Evolutionary conservation across 345 rosid genomes (phyloP).

Genomic region (Lepidium aucheri): DNA sequence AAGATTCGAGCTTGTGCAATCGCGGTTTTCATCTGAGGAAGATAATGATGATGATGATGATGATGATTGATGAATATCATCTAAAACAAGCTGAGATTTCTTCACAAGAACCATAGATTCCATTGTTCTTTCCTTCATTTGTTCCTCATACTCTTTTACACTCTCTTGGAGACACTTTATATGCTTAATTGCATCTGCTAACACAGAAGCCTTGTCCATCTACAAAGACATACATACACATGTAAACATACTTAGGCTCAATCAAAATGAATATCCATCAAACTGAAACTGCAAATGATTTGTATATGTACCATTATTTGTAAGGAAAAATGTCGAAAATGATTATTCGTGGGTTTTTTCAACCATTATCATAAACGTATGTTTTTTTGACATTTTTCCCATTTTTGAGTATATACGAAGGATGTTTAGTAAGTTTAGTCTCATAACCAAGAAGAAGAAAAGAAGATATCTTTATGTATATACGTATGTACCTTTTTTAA

Average conservation of each 20-base stretch:
- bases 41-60: not conserved
- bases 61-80: conserved; percentile 11
- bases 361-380: too few species aligned
- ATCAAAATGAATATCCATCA: not conserved
- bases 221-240: conserved; percentile 9
- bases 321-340: too few species aligned
- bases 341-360: too few species aligned
- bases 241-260: not conserved
- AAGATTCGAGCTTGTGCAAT: conserved; percentile 24
- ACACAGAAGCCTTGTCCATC: conserved; percentile 94
- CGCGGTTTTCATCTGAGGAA: conserved; percentile 11
- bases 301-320: not conserved
- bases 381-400: too few species aligned
- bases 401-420: too few species aligned
- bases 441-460: not conserved
- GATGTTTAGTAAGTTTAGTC: not conserved
- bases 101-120: conserved; percentile 65
- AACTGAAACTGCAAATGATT: not conserved
- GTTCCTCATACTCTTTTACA: conserved; percentile 59
- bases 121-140: conserved; percentile 42
- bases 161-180: conserved; percentile 73
- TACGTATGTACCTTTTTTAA: conserved; percentile 20
- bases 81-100: conserved; percentile 43
- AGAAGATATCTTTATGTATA: too few species aligned
- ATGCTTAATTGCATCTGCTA: conserved; percentile 79